Base-by-base conservation (phyloP, 495 filamentous ascomycete genomes). In the Trichoderma parareesei region DNA sequence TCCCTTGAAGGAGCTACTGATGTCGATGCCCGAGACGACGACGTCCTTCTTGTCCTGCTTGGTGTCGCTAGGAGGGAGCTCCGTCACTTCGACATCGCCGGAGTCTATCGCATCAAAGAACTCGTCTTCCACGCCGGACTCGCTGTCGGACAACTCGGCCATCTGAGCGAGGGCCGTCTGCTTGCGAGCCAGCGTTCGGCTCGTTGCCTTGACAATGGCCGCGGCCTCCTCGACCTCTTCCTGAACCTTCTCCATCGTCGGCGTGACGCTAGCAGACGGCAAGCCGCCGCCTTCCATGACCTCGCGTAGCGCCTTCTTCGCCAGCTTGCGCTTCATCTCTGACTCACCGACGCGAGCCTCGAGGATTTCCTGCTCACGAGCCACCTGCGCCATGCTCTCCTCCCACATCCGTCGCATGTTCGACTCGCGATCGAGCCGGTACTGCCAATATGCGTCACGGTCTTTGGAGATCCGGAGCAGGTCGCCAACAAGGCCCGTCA, bases 71-170 rank as follows among this genome's bases (percentile, higher is more conserved):
- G 82, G 77, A 18, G 80, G 79, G 60, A 84, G 75, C 38, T 77
- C 74, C 35, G 84, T 80, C 33, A 94, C 89, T 67, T 95, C 87
- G 55, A 97, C 88, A 65, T 95, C 90, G 18, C 94, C 95, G 13
- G 92, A 88, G 76, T 94, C 94, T 38, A 97, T 88, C 14, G 95
- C 95, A 78, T 98, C 95, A 69, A 98, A 98, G 75, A 98, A 98
- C 73, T 98, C 92, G 64, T 96, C 94, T 62, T 92, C 89, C 40
- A 87, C 85, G 61, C 93, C 94, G 0, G 87, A 88, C 65, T 91
- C 91, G 0, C 88, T 90, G 59, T 90, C 90, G 5, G 88, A 91
- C 8, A 93, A 73, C 59, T 86, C 81, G 2, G 84, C 81, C 38
- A 89, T 73, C 64, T 89, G 80, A 3, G 79, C 80, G 33, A 89